Base-by-base conservation (phyloP, 2,329 filamentous ascomycete species). In the Fusarium sp. region DNA sequence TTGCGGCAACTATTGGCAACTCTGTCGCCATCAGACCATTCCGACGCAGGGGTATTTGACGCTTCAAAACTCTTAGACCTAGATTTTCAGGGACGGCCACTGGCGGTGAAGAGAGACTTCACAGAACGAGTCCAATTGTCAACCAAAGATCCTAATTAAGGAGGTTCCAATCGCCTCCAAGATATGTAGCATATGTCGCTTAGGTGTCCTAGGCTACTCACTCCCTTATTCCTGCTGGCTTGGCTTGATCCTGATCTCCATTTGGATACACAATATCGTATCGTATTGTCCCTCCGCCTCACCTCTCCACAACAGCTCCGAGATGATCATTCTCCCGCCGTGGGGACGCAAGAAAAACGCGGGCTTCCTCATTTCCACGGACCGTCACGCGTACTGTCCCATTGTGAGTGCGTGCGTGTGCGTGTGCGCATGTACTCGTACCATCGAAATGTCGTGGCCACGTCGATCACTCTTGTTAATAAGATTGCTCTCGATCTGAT, bases 21-120 rank as follows among this genome's bases (percentile, higher is more conserved):
- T 55, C 30, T 43, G 50, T 62, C 53, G 44, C 66, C 57, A 71
- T 71, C 68, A 71, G 68, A 52, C 68, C 68, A 71, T 71, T 59
- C 46, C 46, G 46, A 66, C 46, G 68, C 68, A 71, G 68, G 68
- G 68, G 68, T 66, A 64, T 37, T 40, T 43, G 49, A 67, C 50
- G 56, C 52, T 64, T 53, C 25, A 27, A 27, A 39, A 23, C 27
- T 53, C 45, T 47, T 64, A 17, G 25, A 46, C 40, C 44, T 53
- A 43, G 41, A 37, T 39, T 62, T 47, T 48, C 55, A 62, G 52
- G 54, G 67, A 57, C 52, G 51, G 61, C 63, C 55, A 63, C 63
- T 40, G 41, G 62, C 66, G 66, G 66, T 62, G 52, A 61, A 66
- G 50, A 60, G 25, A 27, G 8, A 27, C 9, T 37, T 37, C 33